Evolutionary conservation across 208 protist species (phyloP), one percentile per base, ranked within the genome.

Genomic region (Acanthamoeba castellanii): DNA sequence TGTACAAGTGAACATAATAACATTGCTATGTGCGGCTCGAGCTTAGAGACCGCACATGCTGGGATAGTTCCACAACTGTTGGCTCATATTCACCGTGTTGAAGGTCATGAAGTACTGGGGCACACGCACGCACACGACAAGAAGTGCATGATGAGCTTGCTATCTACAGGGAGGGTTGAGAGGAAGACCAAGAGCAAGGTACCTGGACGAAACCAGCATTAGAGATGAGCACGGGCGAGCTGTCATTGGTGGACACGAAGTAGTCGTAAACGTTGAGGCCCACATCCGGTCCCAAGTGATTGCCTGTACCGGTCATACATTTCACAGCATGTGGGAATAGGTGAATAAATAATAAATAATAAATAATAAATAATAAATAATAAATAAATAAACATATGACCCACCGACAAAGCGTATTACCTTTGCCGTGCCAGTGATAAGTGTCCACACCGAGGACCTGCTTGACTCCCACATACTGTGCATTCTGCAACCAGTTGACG

Each of bases 21-120:
- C 50, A 70, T 4, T 7, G 32, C 13, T 2, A 42, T 42, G 16
- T 0, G 34, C 11, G 32, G 30, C 25, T 22, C 9, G 14, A 74
- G 37, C 37, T 42, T 57, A 74, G 2, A 76, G 78, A 47, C n/a
- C n/a, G 45, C 78, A 87, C 4, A 9, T 14, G 50, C n/a, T 64
- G 22, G 78, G 78, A 32, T 87, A 87, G 78, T 57, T 61, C 78
- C 78, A 87, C 22, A 87, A 42, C n/a, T 16, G 27, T 30, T 55
- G 42, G 50, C n/a, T 55, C 42, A 87, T 20, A 47, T 87, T 87
- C 16, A 61, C 52, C 27, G 45, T 34, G 30, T 61, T 64, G 50
- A 42, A 87, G n/a, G 78, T 87, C 78, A 87, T 87, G 32, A 87
- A 87, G n/a, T 87, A 87, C 78, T 87, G 72, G 11, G 42, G 25